Percentiles rank a stretch among this genome's conserved stretches.
phyloP scores from a whole-genome alignment of 129 eudicot species.

The Pittosporum tobira region DNA sequence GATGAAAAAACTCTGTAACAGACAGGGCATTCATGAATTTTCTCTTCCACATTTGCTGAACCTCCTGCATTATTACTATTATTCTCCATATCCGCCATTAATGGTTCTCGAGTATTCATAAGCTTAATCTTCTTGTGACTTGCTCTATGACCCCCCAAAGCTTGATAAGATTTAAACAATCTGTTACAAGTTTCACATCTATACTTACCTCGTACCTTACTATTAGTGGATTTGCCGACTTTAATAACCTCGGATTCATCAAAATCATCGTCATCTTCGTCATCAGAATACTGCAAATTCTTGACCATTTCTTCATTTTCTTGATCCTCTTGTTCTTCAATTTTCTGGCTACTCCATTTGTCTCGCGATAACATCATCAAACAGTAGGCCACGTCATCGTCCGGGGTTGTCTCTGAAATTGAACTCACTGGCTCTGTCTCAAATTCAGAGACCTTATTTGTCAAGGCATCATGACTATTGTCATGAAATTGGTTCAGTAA shows the following conservation, averaged over 20 bases:
- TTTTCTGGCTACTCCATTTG: too few relatives aligned
- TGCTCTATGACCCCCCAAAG: constrained; percentile 84
- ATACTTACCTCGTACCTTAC: constrained; percentile 26
- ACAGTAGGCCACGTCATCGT: constrained; percentile 67
- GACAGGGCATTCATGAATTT: constrained; percentile 56
- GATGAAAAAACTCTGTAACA: constrained; percentile 74
- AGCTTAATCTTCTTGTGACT: constrained; percentile 61
- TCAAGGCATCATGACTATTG: background rate
- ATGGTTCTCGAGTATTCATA: background rate
- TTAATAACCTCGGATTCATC: constrained; percentile 12
- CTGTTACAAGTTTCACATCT: constrained; percentile 66
- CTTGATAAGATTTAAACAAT: constrained; percentile 66
- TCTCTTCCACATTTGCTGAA: constrained; percentile 23
- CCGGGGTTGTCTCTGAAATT: constrained; percentile 50
- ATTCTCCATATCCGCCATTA: background rate
- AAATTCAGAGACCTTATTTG: background rate
- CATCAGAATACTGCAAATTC: constrained; percentile 5
- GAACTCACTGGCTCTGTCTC: constrained; percentile 41
- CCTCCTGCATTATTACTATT: background rate
- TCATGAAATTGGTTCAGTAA: background rate
- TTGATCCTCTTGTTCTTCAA: too few relatives aligned
- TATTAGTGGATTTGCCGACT: constrained; percentile 11
- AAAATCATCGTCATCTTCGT: constrained; percentile 12
- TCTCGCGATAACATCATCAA: constrained; percentile 81
- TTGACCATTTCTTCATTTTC: background rate